Evolutionary conservation across 2,329 filamentous ascomycete species (phyloP), one percentile per base, ranked within the genome.

Genomic region (Rhynchosporium graminicola): DNA sequence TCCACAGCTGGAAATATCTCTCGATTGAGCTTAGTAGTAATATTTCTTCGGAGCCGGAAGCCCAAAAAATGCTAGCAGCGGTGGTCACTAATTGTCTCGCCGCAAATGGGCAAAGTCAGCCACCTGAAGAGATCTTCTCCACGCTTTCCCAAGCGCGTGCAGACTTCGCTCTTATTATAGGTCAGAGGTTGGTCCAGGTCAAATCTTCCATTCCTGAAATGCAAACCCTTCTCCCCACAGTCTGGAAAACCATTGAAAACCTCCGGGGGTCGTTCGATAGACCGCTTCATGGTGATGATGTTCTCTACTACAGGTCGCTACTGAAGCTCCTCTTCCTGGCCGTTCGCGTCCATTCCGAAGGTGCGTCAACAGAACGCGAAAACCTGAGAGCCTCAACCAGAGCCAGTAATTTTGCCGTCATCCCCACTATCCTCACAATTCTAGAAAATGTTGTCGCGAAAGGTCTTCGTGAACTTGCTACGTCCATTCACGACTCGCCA

Each of bases 1-100:
- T 97, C 67, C 87, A 91, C 70, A 90, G 91, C 60, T 98, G 94
- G 92, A 93, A 96, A 74, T 87, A 91, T 63, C 82, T 99, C 8
- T 85, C 94, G 13, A 82, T 95, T 56, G 94, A 97, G 72, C 82
- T 99, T 55, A 91, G 89, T 73, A 85, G 85, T 54, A 69, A 68
- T 36, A 86, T 72, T 3, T 58, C 60, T 1, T 60, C 61, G 9
- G 64, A 74, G 38, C 38, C 56, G 4, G 62, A 68, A 5, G 57
- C 72, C 3, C 71, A 73, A 64, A 67, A 65, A 28, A 66, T 67
- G 13, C 59, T 73, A 1, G 80, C 91, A 38, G 83, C 88, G 62
- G 88, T 96, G 52, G 87, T 90, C 7, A 83, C 87, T 66, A 87
- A 91, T 69, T 96, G 92, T 71, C 80, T 99, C 62, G 79, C 83